phyloP scores from a whole-genome alignment of 148 eudicot species.

The Dysphania ambrosioides region DNA sequence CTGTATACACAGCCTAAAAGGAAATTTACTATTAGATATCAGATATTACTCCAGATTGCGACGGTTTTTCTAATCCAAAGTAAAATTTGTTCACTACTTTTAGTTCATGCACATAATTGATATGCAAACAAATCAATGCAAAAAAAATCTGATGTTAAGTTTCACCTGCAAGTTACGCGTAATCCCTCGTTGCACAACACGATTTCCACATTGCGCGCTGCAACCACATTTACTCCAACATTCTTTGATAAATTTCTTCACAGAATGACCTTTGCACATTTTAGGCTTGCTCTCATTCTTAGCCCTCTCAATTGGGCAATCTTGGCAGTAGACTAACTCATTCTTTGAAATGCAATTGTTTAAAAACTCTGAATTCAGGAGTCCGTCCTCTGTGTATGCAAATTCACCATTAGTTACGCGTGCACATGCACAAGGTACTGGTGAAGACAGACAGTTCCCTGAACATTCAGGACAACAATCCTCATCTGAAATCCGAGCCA shows the following conservation, averaged over 20 bases:
- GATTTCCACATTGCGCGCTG: slow-evolving; percentile 55
- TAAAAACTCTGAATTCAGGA: slow-evolving; percentile 46
- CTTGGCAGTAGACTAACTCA: slow-evolving; percentile 38
- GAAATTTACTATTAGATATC: background rate
- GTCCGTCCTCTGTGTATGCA: slow-evolving; percentile 63
- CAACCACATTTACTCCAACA: slow-evolving; percentile 85
- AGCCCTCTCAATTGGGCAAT: slow-evolving; percentile 58
- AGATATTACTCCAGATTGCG: background rate
- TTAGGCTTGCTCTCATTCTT: slow-evolving; percentile 39
- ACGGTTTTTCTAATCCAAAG: background rate
- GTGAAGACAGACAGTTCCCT: slow-evolving; percentile 50
- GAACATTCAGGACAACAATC: slow-evolving; percentile 54
- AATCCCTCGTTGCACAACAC: slow-evolving; percentile 64
- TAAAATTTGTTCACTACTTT: background rate
- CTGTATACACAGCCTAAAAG: background rate
- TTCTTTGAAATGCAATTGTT: slow-evolving; percentile 37
- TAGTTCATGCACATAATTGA: slow-evolving; percentile 1
- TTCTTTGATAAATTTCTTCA: slow-evolving; percentile 60
- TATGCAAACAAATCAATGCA: background rate
- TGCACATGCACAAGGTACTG: slow-evolving; percentile 71
- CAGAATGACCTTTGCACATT: slow-evolving; percentile 57
- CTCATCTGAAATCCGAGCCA: slow-evolving; percentile 67
- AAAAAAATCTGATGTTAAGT: too few species aligned
- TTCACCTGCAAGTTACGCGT: slow-evolving; percentile 54
- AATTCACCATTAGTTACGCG: slow-evolving; percentile 61